phyloP scores from a whole-genome alignment of 2,329 filamentous ascomycete species.

The Graphilbum sp. region DNA sequence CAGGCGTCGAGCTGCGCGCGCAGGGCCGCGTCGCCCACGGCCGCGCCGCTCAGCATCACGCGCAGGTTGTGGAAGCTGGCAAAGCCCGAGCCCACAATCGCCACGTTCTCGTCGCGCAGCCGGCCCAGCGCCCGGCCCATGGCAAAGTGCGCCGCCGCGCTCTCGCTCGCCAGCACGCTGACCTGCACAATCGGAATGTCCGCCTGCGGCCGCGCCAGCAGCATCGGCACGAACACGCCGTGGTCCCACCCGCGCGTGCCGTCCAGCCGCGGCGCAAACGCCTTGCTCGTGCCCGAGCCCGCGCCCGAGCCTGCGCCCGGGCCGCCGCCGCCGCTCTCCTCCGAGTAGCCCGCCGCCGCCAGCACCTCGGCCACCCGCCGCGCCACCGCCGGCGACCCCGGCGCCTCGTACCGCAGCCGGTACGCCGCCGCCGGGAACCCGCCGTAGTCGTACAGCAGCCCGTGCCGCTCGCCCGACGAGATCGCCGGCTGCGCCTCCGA shows the following conservation, averaged over 20 bases:
- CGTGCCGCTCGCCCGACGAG: constrained; percentile 28
- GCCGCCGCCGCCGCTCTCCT: too few species aligned
- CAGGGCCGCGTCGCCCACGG: constrained; percentile 12
- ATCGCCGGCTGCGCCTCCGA: constrained; percentile 30
- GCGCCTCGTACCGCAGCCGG: constrained; percentile 36
- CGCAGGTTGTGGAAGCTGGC: constrained; percentile 39
- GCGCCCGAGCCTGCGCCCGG: too few species aligned
- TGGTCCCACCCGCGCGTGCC: constrained; percentile 37
- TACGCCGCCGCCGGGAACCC: constrained; percentile 42
- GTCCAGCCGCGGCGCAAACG: constrained; percentile 22
- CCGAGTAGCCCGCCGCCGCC: too few species aligned
- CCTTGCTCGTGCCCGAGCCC: neutral
- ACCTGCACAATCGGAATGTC: constrained; percentile 39
- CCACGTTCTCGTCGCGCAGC: constrained; percentile 36
- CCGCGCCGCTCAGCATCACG: constrained; percentile 22
- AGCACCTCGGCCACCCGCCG: constrained; percentile 28
- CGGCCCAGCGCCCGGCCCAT: constrained; percentile 34
- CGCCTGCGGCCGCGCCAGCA: constrained; percentile 34
- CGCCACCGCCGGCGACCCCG: constrained; percentile 37
- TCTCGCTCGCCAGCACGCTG: constrained; percentile 35
- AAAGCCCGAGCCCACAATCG: constrained; percentile 43
- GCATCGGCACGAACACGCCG: constrained; percentile 42
- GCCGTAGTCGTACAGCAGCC: constrained; percentile 38
- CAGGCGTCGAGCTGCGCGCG: constrained; percentile 19
- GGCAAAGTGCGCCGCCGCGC: constrained; percentile 28